phyloP scores from a whole-genome alignment of 441 rosid species.

The Jatropha multifida region DNA sequence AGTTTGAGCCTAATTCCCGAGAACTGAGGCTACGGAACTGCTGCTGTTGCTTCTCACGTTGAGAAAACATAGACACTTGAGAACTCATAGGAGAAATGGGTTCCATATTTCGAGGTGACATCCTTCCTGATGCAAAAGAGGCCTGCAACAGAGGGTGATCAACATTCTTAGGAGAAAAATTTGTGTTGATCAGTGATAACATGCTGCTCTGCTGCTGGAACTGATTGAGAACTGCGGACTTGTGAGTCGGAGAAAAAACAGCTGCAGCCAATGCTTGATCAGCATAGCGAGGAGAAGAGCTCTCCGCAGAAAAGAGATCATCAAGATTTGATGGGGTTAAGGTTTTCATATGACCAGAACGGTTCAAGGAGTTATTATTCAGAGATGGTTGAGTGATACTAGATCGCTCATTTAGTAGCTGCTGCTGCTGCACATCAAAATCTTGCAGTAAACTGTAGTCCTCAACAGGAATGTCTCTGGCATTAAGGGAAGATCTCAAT shows the following conservation, averaged over 20 bases:
- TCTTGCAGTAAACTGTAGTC: slow-evolving; percentile 36
- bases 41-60: slow-evolving; percentile 51
- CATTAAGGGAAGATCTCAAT: slow-evolving; percentile 55
- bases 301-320: slow-evolving; percentile 52
- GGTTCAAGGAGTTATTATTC: slow-evolving; percentile 34
- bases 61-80: slow-evolving; percentile 41
- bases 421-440: slow-evolving; percentile 51
- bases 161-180: slow-evolving; percentile 43
- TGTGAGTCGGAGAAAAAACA: slow-evolving; percentile 52
- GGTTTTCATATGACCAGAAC: slow-evolving; percentile 37
- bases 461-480: slow-evolving; percentile 46
- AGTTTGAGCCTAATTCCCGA: slow-evolving; percentile 41
- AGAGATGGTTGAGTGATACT: slow-evolving; percentile 37
- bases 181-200: slow-evolving; percentile 51
- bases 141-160: slow-evolving; percentile 49
- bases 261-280: slow-evolving; percentile 43
- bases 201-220: slow-evolving; percentile 49
- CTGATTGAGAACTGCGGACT: slow-evolving; percentile 45
- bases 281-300: slow-evolving; percentile 43
- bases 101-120: slow-evolving; percentile 53
- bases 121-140: slow-evolving; percentile 49
- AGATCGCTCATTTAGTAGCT: slow-evolving; percentile 42
- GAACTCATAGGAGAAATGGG: slow-evolving; percentile 54
- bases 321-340: slow-evolving; percentile 59
- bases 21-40: slow-evolving; percentile 50